Conservation (phyloP, 441 rosid genomes). For the Theobroma grandiflorum region DNA sequence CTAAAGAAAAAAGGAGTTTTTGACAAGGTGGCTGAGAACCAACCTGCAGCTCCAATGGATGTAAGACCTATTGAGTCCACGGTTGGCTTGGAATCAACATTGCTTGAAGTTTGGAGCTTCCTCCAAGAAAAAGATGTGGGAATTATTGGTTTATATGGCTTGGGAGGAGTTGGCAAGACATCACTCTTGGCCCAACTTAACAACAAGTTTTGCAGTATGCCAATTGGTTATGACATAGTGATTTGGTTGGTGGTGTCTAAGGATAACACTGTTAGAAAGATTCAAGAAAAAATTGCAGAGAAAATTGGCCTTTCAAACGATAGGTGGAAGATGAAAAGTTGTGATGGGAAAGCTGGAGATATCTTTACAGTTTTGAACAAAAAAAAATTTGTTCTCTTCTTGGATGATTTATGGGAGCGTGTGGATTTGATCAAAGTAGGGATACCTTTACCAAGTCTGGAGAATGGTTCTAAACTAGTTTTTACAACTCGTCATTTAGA, state of each 20-base stretch:
- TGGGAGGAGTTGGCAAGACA: slow-evolving; percentile 56
- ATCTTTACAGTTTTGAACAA: slow-evolving; percentile 16
- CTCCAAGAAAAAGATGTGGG: background rate
- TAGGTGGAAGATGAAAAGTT: background rate
- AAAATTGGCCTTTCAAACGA: background rate
- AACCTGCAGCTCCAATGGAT: slow-evolving; percentile 6
- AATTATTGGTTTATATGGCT: slow-evolving; percentile 40
- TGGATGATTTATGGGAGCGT: slow-evolving; percentile 25
- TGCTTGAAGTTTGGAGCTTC: slow-evolving; percentile 29
- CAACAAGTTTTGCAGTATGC: slow-evolving; percentile 24
- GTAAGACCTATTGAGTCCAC: slow-evolving; percentile 19
- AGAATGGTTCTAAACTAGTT: slow-evolving; percentile 40
- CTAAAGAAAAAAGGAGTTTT: background rate
- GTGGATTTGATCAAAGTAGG: slow-evolving; percentile 33
- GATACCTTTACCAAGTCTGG: slow-evolving; percentile 31
- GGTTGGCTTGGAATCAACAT: slow-evolving; percentile 35
- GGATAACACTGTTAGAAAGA: slow-evolving; percentile 26
- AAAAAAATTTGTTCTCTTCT: slow-evolving; percentile 37
- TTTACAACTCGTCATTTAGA: slow-evolving; percentile 47
- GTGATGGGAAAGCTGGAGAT: slow-evolving; percentile 20
- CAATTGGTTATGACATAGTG: background rate
- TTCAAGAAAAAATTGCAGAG: slow-evolving; percentile 26
- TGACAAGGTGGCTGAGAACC: background rate
- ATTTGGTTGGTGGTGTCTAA: slow-evolving; percentile 42
- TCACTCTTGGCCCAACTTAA: slow-evolving; percentile 37